These are phyloP conservation scores for Paecilomyces variotii DNA, from an alignment of 2,329 filamentous ascomycete genomes.

Conservation along the genomic window DNA sequence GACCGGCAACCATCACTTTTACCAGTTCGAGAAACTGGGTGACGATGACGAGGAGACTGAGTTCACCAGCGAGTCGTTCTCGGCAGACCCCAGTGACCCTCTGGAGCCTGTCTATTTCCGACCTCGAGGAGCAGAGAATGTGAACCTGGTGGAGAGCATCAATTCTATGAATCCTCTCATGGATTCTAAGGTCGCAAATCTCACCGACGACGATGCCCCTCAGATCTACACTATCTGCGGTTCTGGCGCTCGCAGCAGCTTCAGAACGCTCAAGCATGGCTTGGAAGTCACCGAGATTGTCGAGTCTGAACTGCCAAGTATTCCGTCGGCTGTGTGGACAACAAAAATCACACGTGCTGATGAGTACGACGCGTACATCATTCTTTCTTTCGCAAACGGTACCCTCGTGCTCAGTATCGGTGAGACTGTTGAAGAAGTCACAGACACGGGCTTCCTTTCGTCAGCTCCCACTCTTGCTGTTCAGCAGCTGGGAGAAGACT, in stretches of 20 bases:
- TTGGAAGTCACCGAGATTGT: slow-evolving; percentile 91
- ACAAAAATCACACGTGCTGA: slow-evolving; percentile 77
- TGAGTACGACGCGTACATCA: slow-evolving; percentile 85
- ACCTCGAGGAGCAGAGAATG: slow-evolving; percentile 68
- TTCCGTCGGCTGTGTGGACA: slow-evolving; percentile 91
- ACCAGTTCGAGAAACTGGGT: slow-evolving; percentile 94
- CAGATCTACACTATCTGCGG: slow-evolving; percentile 94
- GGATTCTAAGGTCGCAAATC: slow-evolving; percentile 84
- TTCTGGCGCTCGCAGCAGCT: slow-evolving; percentile 77
- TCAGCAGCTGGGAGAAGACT: slow-evolving; percentile 88
- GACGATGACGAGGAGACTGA: slow-evolving; percentile 89
- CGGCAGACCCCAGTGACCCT: slow-evolving; percentile 62
- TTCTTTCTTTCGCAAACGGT: slow-evolving; percentile 84
- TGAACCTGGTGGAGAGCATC: slow-evolving; percentile 76
- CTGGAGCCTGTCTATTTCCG: slow-evolving; percentile 80
- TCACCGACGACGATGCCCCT: slow-evolving; percentile 85
- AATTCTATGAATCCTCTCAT: slow-evolving; percentile 85
- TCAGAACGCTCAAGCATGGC: slow-evolving; percentile 87
- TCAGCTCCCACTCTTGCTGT: slow-evolving; percentile 84
- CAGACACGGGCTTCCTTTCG: slow-evolving; percentile 84
- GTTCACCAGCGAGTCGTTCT: slow-evolving; percentile 75
- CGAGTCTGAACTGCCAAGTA: slow-evolving; percentile 81
- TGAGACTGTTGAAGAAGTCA: slow-evolving; percentile 93
- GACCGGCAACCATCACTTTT: slow-evolving; percentile 87
- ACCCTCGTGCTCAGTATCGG: slow-evolving; percentile 92